These are phyloP conservation scores for Rhizopus stolonifer DNA, from an alignment of 371 early-diverging fungal genomes.

Conservation along the genomic window DNA sequence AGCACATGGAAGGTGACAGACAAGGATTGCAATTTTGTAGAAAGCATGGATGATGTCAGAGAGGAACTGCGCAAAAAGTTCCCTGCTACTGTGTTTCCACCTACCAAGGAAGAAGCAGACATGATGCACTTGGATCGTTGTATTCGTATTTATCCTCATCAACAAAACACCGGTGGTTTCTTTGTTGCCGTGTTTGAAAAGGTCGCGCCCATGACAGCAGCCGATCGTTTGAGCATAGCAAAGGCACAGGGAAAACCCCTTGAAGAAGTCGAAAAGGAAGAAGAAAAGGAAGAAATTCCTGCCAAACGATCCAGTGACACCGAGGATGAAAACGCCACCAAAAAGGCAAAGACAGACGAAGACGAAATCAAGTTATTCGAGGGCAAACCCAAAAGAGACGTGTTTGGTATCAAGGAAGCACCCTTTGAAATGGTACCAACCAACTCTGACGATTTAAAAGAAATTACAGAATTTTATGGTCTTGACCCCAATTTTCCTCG, in stretches of 20 bases:
- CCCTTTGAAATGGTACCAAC: constrained; percentile 73
- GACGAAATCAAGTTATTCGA: constrained; percentile 23
- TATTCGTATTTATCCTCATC: constrained; percentile 93
- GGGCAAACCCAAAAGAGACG: constrained; percentile 47
- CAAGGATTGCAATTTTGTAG: constrained; percentile 57
- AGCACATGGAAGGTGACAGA: constrained; percentile 84
- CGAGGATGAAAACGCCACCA: constrained; percentile 9
- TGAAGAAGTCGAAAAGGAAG: constrained; percentile 25
- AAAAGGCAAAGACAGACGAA: constrained; percentile 21
- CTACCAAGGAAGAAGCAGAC: constrained; percentile 58
- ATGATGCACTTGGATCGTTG: constrained; percentile 32
- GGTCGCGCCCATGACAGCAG: constrained; percentile 60
- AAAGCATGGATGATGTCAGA: constrained; percentile 59
- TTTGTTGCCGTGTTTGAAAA: constrained; percentile 98
- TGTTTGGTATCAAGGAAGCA: constrained; percentile 65
- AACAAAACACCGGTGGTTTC: constrained; percentile 99
- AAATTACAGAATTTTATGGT: constrained; percentile 67
- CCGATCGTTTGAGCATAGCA: constrained; percentile 45
- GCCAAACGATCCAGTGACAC: constrained; percentile 17
- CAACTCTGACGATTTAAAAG: constrained; percentile 55
- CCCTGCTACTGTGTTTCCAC: constrained; percentile 71
- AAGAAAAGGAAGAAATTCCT: constrained; percentile 19
- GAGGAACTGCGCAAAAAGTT: constrained; percentile 46
- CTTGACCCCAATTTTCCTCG: constrained; percentile 70
- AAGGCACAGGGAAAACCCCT: constrained; percentile 19